These are phyloP conservation scores for Fraxinus velutina DNA, from an alignment of 305 asterid species.

Conservation along the genomic window DNA sequence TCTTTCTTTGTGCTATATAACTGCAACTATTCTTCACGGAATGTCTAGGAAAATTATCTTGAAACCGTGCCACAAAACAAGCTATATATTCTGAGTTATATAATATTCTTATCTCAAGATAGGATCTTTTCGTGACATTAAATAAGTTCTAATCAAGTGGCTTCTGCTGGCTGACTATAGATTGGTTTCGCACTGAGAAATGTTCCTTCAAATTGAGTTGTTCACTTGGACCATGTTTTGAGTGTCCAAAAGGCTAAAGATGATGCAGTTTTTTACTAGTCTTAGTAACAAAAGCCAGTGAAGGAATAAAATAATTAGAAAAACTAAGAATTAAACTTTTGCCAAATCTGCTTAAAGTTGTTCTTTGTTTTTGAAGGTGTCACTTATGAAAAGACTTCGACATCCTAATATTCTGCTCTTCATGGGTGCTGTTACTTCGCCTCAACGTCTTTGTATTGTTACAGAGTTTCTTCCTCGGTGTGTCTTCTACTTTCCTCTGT, in stretches of 20 bases:
- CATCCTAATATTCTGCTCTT: conserved; percentile 77
- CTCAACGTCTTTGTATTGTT: conserved; percentile 86
- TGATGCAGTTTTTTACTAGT: background rate
- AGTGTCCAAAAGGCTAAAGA: background rate
- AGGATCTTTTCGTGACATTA: background rate
- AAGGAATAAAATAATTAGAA: background rate
- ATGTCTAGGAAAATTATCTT: background rate
- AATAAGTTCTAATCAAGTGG: background rate
- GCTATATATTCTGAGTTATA: background rate
- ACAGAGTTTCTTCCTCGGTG: conserved; percentile 97
- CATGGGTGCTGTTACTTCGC: conserved; percentile 97
- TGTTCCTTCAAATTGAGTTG: background rate
- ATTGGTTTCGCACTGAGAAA: background rate
- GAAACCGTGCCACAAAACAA: background rate
- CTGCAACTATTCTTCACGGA: background rate
- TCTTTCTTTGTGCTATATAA: conserved; percentile 2
- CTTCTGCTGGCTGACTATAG: conserved; percentile 1
- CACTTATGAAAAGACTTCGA: conserved; percentile 49
- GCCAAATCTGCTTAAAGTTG: conserved; percentile 1
- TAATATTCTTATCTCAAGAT: background rate
- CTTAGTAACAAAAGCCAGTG: background rate
- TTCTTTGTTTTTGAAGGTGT: conserved; percentile 29
- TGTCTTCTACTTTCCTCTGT: conserved; percentile 16
- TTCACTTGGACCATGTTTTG: background rate
- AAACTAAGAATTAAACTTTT: background rate